Percentiles rank a stretch among this genome's conserved stretches.
phyloP scores from a whole-genome alignment of 768 basidiomycete genomes.

The Holtermanniella nyarrowii region DNA sequence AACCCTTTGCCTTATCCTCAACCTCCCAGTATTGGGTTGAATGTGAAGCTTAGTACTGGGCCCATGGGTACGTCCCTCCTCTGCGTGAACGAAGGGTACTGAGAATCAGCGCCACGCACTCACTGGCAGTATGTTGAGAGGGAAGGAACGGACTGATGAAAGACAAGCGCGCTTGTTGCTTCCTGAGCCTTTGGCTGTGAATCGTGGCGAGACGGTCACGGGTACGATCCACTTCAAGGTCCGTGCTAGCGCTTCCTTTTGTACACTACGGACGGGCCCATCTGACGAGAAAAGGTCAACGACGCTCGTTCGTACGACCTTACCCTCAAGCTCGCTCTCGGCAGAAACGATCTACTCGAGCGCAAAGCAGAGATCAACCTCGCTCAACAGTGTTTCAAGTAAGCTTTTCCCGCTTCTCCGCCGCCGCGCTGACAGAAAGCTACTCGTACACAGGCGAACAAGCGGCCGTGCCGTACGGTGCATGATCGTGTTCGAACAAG shows the following conservation, averaged over 20 bases:
- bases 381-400: conserved; percentile 38
- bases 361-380: conserved; percentile 28
- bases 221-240: conserved; percentile 33
- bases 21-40: conserved; percentile 25
- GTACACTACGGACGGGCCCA: neutral
- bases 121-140: conserved; percentile 36
- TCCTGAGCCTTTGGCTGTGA: conserved; percentile 38
- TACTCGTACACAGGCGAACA: conserved; percentile 18
- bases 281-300: conserved; percentile 11
- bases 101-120: conserved; percentile 26
- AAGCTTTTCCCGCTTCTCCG: conserved; percentile 7
- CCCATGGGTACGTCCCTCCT: conserved; percentile 21
- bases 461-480: neutral
- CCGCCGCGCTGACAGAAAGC: conserved; percentile 1
- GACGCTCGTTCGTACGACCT: conserved; percentile 38
- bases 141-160: neutral
- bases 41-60: conserved; percentile 33
- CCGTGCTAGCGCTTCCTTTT: neutral
- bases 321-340: conserved; percentile 26
- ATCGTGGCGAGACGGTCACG: conserved; percentile 30
- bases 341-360: conserved; percentile 16
- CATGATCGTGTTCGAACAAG: too few relatives aligned
- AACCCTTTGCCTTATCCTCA: conserved; percentile 30
- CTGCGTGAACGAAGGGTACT: neutral
- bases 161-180: conserved; percentile 37